Evolutionary conservation across 106 monocot genomes (phyloP), one percentile per base, ranked within the genome.

Genomic region (Dendrobium officinale): DNA sequence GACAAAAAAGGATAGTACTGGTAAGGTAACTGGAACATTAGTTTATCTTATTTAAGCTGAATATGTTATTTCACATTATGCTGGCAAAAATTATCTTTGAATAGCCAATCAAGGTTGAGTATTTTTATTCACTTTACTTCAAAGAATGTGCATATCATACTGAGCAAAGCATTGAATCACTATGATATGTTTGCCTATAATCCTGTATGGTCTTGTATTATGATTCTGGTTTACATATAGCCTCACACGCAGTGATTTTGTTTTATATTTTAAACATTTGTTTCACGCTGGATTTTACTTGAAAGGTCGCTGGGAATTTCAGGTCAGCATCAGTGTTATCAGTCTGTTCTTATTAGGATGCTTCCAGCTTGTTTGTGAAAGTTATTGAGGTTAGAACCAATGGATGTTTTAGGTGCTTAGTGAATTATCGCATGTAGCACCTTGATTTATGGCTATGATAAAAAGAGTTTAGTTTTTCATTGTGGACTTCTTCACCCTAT

Each of bases 1-100:
- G 13, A 20, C 61, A 43, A 56, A 41, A 29, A 84, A 84, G 42
- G 86, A 77, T 77, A 83, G 48, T 80, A 76, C 70, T 79, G 86
- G 86, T 86, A 79, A 72, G 68, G 76, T 83, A 59, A 42, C 78
- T 20, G 11, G 74, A 74, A 42, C 74, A 42, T 74, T 42, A 44
- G 41, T 74, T 74, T 44, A 44, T 70, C 33, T 33, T 70, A 18
- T 74, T 43, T 44, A 43, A 74, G 19, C 19, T 74, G 43, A 74
- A 74, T 43, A n/a, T 74, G 74, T 44, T 44, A 74, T 74, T 74
- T 6, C 44, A 11, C 18, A 42, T 44, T 74, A 20, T 74, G 42
- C 6, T 74, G 74, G 41, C 26, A 26, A 9, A 74, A 74, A 18
- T 19, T 44, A 74, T 74, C 74, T 74, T 74, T 74, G 74, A 74